Conservation (phyloP, 805 yeast genomes). For the Lachancea sp. region DNA sequence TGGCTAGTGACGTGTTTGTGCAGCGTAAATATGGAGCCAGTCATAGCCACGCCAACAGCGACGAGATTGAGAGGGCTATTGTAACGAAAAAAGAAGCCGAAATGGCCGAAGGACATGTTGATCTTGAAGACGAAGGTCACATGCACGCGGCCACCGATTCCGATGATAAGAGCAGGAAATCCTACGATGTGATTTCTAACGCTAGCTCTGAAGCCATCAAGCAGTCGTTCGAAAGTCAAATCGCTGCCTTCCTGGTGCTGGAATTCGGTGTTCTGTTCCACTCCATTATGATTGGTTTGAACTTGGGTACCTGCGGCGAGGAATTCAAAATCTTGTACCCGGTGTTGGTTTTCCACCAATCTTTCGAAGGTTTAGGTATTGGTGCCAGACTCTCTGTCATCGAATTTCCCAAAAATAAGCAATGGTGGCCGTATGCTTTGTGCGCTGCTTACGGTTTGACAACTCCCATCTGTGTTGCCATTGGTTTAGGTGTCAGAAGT, state of each 20-base stretch:
- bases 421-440: conserved; percentile 40
- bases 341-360: conserved; percentile 67
- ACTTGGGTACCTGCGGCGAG: conserved; percentile 57
- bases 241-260: conserved; percentile 47
- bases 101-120: not conserved
- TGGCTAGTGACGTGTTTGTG: conserved; percentile 37
- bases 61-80: conserved; percentile 16
- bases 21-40: conserved; percentile 31
- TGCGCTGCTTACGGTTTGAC: conserved; percentile 49
- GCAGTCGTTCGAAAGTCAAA: conserved; percentile 21
- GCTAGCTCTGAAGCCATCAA: conserved; percentile 3
- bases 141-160: not conserved
- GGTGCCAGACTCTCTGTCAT: conserved; percentile 63
- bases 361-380: conserved; percentile 74
- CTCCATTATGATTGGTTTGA: conserved; percentile 67
- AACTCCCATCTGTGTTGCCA: conserved; percentile 66
- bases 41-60: conserved; percentile 25
- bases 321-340: conserved; percentile 59
- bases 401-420: conserved; percentile 43
- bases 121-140: conserved; percentile 4
- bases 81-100: conserved; percentile 8
- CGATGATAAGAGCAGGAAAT: conserved; percentile 7
- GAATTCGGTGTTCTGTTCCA: conserved; percentile 74
- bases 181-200: conserved; percentile 4
- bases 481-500: conserved; percentile 63